phyloP scores from a whole-genome alignment of 371 early-diverging fungal species.

The Chytridiales sp. region DNA sequence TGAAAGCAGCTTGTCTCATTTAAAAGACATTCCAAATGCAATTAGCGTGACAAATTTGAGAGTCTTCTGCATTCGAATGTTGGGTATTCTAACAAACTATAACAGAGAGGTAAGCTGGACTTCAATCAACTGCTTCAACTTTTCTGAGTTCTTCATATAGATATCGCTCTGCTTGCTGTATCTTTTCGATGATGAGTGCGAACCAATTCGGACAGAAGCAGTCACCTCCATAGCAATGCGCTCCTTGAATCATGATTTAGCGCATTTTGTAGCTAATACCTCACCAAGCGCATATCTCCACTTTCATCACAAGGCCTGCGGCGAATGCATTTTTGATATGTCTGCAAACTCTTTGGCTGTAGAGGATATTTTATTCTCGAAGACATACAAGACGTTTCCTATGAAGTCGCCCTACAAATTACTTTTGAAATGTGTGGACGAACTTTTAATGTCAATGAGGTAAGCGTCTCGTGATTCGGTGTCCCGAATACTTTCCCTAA shows the following conservation, averaged over 20 bases:
- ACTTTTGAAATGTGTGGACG: too few relatives aligned
- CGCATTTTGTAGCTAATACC: slow-evolving; percentile 6
- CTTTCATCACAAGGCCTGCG: slow-evolving; percentile 10
- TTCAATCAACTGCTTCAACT: neutral
- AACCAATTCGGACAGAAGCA: neutral
- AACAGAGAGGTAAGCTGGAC: slow-evolving; percentile 14
- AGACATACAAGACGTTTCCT: too few relatives aligned
- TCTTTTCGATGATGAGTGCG: slow-evolving; percentile 5
- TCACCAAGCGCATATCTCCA: neutral
- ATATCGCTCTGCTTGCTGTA: slow-evolving; percentile 18
- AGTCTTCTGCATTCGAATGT: slow-evolving; percentile 8
- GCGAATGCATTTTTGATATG: slow-evolving; percentile 4
- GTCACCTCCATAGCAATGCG: slow-evolving; percentile 9
- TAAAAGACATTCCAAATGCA: too few relatives aligned
- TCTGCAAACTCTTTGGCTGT: too few relatives aligned
- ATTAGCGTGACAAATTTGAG: slow-evolving; percentile 16
- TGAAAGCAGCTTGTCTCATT: too few relatives aligned
- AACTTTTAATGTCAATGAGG: too few relatives aligned
- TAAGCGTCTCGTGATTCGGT: too few relatives aligned
- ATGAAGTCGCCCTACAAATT: too few relatives aligned
- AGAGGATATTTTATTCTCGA: too few relatives aligned
- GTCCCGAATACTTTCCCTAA: too few relatives aligned
- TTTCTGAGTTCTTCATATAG: neutral
- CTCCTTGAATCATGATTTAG: slow-evolving; percentile 14
- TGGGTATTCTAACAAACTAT: slow-evolving; percentile 16